Base-by-base conservation (phyloP, 345 rosid species). In the Salix suchowensis region DNA sequence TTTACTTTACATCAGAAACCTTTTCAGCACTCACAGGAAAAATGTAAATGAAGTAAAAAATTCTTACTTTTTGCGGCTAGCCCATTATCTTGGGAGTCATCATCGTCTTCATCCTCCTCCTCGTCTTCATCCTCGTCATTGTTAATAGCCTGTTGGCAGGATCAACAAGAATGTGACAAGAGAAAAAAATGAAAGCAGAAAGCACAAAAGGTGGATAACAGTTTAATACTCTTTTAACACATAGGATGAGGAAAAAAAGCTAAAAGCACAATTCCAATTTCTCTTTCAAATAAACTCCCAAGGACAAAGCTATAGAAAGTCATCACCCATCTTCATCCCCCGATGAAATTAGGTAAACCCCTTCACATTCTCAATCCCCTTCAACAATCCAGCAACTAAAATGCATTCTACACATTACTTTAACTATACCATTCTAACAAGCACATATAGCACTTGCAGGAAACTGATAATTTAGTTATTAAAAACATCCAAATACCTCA, bases 31-130 rank as follows among this genome's bases (percentile, higher is more conserved):
- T 13, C 50, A 44, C 18, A 44, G 13, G 9, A 44, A 12, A 44
- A 12, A 44, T 44, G 5, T 13, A 44, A 44, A 13, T 44, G 18
- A 48, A 79, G 74, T 52, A 66, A 60, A 21, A 32, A 50, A 58
- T 68, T 24, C 87, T 84, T 88, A 94, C 98, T 83, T 81, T 90
- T 90, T 0, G 89, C 87, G 40, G 85, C 84, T 70, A 90, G 78
- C 72, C 87, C 88, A 13, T 80, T 78, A 19, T 77, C 84, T 11
- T 72, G 71, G 37, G 82, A 85, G 3, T 76, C 85, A 1, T 88
- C 93, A 0, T 83, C 12, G 3, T 39, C 88, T 0, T 73, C 88
- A 18, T 82, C 87, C 0, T 84, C 88, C 3, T 86, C 88, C 18
- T 80, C 83, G 2, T 58, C 73, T 44, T 44, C 46, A 11, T 83